These are phyloP conservation scores for Fusarium sp. DNA, from an alignment of 2,329 filamentous ascomycete species.

Conservation along the genomic window DNA sequence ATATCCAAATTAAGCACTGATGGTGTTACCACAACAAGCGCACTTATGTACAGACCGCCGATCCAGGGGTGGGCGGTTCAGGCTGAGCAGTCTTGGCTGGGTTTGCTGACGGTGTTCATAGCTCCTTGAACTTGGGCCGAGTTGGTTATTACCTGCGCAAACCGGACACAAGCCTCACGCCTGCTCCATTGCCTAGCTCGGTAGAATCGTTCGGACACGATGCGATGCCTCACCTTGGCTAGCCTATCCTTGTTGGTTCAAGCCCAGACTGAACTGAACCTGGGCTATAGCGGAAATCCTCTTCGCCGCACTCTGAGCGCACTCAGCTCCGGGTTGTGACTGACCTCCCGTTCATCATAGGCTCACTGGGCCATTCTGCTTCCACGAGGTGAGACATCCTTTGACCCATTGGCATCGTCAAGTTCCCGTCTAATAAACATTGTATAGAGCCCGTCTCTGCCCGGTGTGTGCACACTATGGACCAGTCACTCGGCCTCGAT, in stretches of 20 bases:
- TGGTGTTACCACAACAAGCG: conserved; percentile 32
- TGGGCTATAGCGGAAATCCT: background rate
- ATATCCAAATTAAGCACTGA: conserved; percentile 41
- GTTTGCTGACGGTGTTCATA: conserved; percentile 38
- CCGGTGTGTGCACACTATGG: conserved; percentile 29
- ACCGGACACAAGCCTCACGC: conserved; percentile 11
- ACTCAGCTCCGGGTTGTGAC: conserved; percentile 16
- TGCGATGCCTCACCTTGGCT: conserved; percentile 23
- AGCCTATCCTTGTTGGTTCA: background rate
- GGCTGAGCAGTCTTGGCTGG: conserved; percentile 39
- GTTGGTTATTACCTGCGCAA: background rate
- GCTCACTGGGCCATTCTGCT: conserved; percentile 21
- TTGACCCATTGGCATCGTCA: conserved; percentile 30
- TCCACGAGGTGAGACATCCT: conserved; percentile 36
- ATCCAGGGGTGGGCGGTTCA: conserved; percentile 39
- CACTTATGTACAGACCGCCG: conserved; percentile 39
- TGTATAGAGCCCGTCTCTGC: conserved; percentile 38
- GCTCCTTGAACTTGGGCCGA: conserved; percentile 13
- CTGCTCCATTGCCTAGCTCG: conserved; percentile 25
- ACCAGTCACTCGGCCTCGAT: conserved; percentile 18
- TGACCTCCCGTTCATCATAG: conserved; percentile 9
- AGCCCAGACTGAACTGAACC: background rate
- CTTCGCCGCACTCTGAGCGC: conserved; percentile 4
- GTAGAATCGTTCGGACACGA: conserved; percentile 22
- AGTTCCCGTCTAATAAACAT: conserved; percentile 29